Evolutionary conservation across 23 red algal species (phyloP), one percentile per base, ranked within the genome.

Genomic region (Cyanidioschyzon merolae): DNA sequence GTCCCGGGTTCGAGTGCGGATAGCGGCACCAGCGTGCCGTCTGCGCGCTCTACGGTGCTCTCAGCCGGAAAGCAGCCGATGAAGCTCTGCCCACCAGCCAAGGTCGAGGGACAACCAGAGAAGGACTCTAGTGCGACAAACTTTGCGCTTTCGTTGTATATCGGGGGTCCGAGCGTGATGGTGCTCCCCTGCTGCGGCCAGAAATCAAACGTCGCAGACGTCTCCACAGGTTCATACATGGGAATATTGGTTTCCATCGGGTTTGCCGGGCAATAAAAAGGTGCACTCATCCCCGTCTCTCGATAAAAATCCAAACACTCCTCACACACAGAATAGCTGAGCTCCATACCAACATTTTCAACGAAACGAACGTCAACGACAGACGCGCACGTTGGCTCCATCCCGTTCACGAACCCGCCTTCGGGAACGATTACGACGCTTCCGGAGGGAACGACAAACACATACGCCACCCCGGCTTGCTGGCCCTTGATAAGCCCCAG

Each of bases 191-290:
- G 12, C 32, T 71, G 63, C 63, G 63, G 63, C 32, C 63, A 25
- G 29, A 71, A 71, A 7, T 71, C n/a, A 27, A 25, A 25, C n/a
- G n/a, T 27, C 12, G 32, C 32, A 35, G 63, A 71, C n/a, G 2
- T 27, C 2, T 71, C 29, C 29, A 7, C 7, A 25, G 32, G 32
- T 7, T 7, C 3, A 35, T 71, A 71, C 63, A 71, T 27, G 12
- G 63, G 63, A 35, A 71, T 32, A 25, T 71, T 71, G 63, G 63
- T 71, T 27, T 32, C 63, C 21, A 71, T 71, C 29, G 63, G 63
- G 29, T 32, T 71, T 7, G 63, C 29, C 63, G 63, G 63, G 32
- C 63, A 71, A 35, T 35, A 15, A 35, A 17, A 71, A 3, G 63
- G 63, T 3, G 63, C 12, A 25, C 7, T 25, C 63, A 71, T 32